Base-by-base conservation (phyloP, 495 filamentous ascomycete genomes). In the Paragyromitra xinjiangensis region DNA sequence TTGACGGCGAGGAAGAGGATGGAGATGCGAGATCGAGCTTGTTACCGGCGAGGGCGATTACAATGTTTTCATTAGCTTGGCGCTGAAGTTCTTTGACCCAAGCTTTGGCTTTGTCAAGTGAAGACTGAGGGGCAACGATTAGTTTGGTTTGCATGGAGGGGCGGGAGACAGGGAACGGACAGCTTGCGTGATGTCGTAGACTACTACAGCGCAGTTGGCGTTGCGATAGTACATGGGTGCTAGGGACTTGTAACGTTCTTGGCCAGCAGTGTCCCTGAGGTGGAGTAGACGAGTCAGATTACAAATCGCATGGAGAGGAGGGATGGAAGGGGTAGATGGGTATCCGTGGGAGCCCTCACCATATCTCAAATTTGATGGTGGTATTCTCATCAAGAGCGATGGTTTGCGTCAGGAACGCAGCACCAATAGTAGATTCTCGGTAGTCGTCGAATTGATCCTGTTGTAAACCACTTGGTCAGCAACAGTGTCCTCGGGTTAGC, bases 391-490 rank as follows among this genome's bases (percentile, higher is more conserved):
- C 95, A 83, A 98, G 90, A 72, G 95, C 92, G 83, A 98, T 98
- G 64, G 95, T 98, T 85, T 99, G 95, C 82, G 95, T 99, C 78
- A 99, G 88, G 90, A 99, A 99, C 77, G 95, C 95, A 75, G 95
- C 95, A 85, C 95, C 95, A 87, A 99, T 99, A 56, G 95, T 99
- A 51, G 94, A 97, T 89, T 99, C 95, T 85, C 95, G 90, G 87
- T 98, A 99, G 83, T 97, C 95, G 87, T 99, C 95, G 85, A 99
- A 99, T 95, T 99, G 95, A 84, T 99, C 95, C 95, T 97, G 78
- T 75, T 12, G 22, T 22, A 34, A 40, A 63, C 9, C 34, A 72
- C 50, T 7, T 11, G 1, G 59, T 79, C 74, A 79, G 61, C 39
- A 79, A 78, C 55, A 53, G 39, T n/a, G 40, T 39, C 55, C 29